A percentile compares a stretch with the other conserved stretches of the same genome.
These are phyloP conservation scores for Leccinum holopus DNA, from an alignment of 1,284 basidiomycete species.

Conservation along the genomic window DNA sequence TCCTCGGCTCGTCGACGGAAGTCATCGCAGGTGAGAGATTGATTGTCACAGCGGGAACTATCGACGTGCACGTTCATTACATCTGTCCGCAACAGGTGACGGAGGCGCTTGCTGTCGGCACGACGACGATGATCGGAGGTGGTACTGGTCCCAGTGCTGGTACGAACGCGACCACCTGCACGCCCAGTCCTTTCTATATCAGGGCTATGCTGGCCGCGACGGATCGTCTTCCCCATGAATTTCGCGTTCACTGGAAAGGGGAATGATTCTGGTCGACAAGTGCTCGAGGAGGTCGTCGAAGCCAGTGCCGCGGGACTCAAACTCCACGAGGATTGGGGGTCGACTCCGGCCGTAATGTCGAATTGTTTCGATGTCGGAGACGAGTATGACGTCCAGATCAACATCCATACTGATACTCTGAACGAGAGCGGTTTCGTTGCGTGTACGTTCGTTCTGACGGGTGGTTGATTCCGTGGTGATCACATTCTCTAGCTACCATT, in stretches of 20 bases:
- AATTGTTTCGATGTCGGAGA: constrained; percentile 83
- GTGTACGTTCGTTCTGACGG: constrained; percentile 44
- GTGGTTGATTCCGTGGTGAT: constrained; percentile 1
- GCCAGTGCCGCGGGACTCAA: constrained; percentile 94
- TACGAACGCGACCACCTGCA: constrained; percentile 91
- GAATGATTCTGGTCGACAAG: constrained; percentile 78
- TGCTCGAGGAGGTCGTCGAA: constrained; percentile 79
- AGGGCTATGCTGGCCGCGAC: constrained; percentile 86
- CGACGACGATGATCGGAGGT: constrained; percentile 89
- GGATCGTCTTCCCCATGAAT: constrained; percentile 89
- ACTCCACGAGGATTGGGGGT: constrained; percentile 98
- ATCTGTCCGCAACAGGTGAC: constrained; percentile 92
- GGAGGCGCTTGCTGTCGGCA: constrained; percentile 68
- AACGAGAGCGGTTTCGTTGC: constrained; percentile 96
- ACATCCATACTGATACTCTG: constrained; percentile 96
- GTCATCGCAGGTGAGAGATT: constrained; percentile 95
- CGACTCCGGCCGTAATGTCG: constrained; percentile 83
- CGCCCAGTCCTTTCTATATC: constrained; percentile 86
- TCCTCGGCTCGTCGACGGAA: constrained; percentile 88
- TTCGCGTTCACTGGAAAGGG: constrained; percentile 94
- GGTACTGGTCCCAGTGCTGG: constrained; percentile 93
- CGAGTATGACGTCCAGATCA: constrained; percentile 94
- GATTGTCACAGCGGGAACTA: constrained; percentile 90
- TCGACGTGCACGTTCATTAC: constrained; percentile 92
- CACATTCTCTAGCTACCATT: constrained; percentile 66